Evolutionary conservation across 345 rosid species (phyloP), one percentile per base, ranked within the genome.

Genomic region (Euphorbia pulcherrima): DNA sequence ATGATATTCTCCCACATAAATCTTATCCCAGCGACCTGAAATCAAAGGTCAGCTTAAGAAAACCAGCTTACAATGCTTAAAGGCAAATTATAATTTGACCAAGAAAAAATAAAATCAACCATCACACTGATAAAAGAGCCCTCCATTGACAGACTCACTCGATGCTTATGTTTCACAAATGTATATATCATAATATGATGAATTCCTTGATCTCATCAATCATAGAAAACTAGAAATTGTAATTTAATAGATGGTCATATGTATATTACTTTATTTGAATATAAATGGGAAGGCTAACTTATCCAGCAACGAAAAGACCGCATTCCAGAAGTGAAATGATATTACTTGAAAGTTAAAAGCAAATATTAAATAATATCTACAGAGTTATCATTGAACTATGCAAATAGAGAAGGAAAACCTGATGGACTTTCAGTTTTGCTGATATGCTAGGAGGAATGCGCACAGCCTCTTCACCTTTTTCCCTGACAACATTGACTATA

Each of bases 1-100:
- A 92, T 75, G 66, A 95, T 88, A 78, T 95, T 95, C 83, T 95
- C 99, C 99, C 99, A 95, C 85, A 95, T 81, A 82, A 95, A 95
- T 73, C 97, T 83, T 59, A 95, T 95, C 69, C 99, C 99, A 16
- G 92, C 81, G 58, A 95, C 82, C 99, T 95, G 88, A 82, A 81
- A 79, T 47, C 26, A 62, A 76, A 72, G 27, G 55, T 40, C 35
- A 33, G 23, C 16, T 60, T 53, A 37, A 68, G 67, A 21, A 29
- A 59, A 62, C 48, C 33, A 70, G 68, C 68, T 44, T 12, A 44
- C 11, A 44, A 4, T 44, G 16, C 50, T 3, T 44, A 18, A 12
- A 11, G 12, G 50, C 17, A 41, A 41, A 8, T 7, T 12, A 44
- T 12, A 44, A 44, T 44, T 44, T 44, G 18, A 44, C 17, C 50